Evolutionary conservation across 768 basidiomycete species (phyloP).

Genomic region (Suillus subluteus): DNA sequence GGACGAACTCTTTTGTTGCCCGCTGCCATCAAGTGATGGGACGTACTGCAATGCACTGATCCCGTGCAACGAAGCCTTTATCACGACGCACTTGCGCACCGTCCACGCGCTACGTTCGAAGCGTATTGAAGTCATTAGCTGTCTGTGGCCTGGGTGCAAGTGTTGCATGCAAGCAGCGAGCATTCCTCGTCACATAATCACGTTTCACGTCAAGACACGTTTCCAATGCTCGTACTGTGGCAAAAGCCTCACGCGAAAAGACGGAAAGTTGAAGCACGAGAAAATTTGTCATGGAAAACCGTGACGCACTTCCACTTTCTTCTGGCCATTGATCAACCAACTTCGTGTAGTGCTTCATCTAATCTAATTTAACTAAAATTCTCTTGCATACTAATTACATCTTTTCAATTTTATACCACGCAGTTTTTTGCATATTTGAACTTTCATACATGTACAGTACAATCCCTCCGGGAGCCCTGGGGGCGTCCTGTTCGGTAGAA

Average conservation of each 20-base stretch:
- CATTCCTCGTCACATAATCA: slow-evolving; percentile 4
- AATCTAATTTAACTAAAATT: neutral
- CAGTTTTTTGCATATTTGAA: neutral
- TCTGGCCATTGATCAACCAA: neutral
- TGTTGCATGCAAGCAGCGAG: neutral
- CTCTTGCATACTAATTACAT: slow-evolving; percentile 1
- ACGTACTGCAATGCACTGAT: neutral
- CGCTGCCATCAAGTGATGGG: neutral
- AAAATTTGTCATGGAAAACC: neutral
- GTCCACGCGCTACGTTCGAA: neutral
- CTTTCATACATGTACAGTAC: neutral
- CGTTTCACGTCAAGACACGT: neutral
- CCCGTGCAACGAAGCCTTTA: neutral
- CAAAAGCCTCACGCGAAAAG: slow-evolving; percentile 5
- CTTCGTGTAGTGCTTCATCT: neutral
- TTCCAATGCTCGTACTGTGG: slow-evolving; percentile 3
- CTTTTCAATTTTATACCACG: slow-evolving; percentile 1
- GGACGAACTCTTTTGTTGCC: neutral
- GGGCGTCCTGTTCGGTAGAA: neutral
- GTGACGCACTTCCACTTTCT: neutral
- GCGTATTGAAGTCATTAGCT: neutral
- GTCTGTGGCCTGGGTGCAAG: neutral
- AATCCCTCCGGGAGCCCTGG: neutral
- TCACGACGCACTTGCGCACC: neutral
- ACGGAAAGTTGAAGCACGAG: neutral